Percentiles rank a stretch among this genome's conserved stretches.
Conservation (phyloP, 768 basidiomycete species). For the Coprinopsis marcescibilis region DNA sequence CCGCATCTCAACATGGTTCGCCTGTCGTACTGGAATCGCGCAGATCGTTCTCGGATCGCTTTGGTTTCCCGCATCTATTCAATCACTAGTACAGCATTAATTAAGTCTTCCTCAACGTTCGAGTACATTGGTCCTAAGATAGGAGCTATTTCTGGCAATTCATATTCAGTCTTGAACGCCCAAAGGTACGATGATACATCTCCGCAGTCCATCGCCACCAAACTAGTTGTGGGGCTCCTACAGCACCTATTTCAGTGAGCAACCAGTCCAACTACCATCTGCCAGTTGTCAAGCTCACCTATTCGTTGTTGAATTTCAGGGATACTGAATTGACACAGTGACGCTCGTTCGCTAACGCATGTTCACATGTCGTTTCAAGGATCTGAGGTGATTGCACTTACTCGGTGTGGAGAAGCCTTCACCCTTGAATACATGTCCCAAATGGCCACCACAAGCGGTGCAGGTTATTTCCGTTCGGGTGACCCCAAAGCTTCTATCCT, state of each 20-base stretch:
- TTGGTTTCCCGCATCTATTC: conserved; percentile 6
- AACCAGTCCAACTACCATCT: too few species aligned
- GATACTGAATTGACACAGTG: conserved; percentile 91
- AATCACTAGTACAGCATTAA: conserved; percentile 3
- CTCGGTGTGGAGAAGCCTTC: conserved; percentile 80
- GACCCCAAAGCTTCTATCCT: conserved; percentile 64
- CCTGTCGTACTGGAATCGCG: too few species aligned
- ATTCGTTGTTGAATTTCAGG: conserved; percentile 62
- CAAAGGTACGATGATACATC: too few species aligned
- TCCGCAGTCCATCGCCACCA: too few species aligned
- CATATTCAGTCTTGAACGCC: too few species aligned
- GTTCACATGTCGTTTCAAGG: neutral
- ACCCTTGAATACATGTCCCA: conserved; percentile 94
- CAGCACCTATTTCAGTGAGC: too few species aligned
- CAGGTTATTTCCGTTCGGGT: conserved; percentile 83
- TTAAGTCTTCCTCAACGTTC: neutral
- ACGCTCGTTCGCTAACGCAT: conserved; percentile 61
- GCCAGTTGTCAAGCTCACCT: too few species aligned
- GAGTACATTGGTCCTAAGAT: neutral
- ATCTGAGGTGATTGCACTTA: conserved; percentile 27
- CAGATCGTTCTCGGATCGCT: too few species aligned
- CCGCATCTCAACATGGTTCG: neutral
- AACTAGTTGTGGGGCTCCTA: too few species aligned
- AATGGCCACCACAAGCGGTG: conserved; percentile 85
- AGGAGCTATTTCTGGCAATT: too few species aligned